Evolutionary conservation across 2,329 filamentous ascomycete species (phyloP).

Genomic region (Setomelanomma holmii): DNA sequence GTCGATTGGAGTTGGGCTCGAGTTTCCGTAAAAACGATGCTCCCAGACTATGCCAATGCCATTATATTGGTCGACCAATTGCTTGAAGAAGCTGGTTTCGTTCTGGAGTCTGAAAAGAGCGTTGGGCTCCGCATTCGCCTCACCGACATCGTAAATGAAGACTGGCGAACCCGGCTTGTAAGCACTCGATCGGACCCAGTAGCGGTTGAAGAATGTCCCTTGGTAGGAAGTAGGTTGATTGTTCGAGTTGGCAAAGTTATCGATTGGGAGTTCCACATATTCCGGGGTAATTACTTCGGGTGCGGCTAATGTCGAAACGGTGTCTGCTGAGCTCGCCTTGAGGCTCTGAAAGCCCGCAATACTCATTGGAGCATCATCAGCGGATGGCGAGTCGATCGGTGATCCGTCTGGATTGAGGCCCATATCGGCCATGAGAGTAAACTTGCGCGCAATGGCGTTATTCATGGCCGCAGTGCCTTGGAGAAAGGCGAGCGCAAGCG

Average conservation of each 20-base stretch:
- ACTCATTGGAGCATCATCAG: background rate
- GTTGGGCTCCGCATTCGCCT: slow-evolving; percentile 37
- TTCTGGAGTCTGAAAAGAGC: slow-evolving; percentile 37
- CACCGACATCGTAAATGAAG: slow-evolving; percentile 49
- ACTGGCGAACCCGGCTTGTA: slow-evolving; percentile 48
- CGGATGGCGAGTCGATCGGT: slow-evolving; percentile 20
- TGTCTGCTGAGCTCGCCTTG: slow-evolving; percentile 7
- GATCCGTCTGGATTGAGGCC: slow-evolving; percentile 42
- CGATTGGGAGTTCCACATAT: slow-evolving; percentile 45
- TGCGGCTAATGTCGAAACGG: background rate
- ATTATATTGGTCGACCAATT: slow-evolving; percentile 44
- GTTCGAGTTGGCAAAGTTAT: slow-evolving; percentile 43
- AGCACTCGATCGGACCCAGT: slow-evolving; percentile 42
- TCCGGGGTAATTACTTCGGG: slow-evolving; percentile 34
- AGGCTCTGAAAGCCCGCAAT: slow-evolving; percentile 11
- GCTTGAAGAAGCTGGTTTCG: slow-evolving; percentile 43
- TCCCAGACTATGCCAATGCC: slow-evolving; percentile 52
- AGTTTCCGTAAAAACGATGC: slow-evolving; percentile 53
- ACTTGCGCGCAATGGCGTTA: slow-evolving; percentile 26
- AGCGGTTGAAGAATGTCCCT: slow-evolving; percentile 46
- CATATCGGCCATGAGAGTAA: slow-evolving; percentile 39
- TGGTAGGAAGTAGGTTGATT: slow-evolving; percentile 22
- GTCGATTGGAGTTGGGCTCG: slow-evolving; percentile 42
- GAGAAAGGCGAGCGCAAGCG: slow-evolving; percentile 34
- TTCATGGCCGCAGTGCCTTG: slow-evolving; percentile 30